Evolutionary conservation across 2,329 filamentous ascomycete genomes (phyloP).

Genomic region (Fulvia fulva): DNA sequence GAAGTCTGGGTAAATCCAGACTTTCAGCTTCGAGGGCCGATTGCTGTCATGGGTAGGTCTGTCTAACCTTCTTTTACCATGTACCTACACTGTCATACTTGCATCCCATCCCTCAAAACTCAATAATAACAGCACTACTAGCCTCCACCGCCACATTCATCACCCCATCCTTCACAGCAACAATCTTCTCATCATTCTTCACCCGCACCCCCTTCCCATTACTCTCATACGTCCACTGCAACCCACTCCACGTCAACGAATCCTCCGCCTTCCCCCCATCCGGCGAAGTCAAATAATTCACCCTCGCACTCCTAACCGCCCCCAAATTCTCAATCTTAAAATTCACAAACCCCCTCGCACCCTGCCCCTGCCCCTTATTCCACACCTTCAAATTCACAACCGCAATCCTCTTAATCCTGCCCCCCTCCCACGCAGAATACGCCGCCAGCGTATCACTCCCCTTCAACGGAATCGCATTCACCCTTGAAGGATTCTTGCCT

Average conservation of each 20-base stretch:
- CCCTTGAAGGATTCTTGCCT: not conserved
- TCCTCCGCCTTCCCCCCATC: constrained; percentile 1
- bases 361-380: not conserved
- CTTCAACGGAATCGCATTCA: not conserved
- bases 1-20: not conserved
- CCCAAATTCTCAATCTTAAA: constrained; percentile 1
- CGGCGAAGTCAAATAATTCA: constrained; percentile 6
- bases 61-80: not conserved
- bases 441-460: not conserved
- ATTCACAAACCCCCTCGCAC: not conserved
- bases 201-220: constrained; percentile 1
- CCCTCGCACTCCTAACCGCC: constrained; percentile 1
- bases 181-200: constrained; percentile 4
- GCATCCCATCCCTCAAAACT: not conserved
- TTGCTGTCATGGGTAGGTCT: not conserved
- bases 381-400: constrained; percentile 10
- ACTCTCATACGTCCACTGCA: constrained; percentile 9
- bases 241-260: constrained; percentile 5
- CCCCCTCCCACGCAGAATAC: constrained; percentile 5
- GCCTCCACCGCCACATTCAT: constrained; percentile 3
- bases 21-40: not conserved
- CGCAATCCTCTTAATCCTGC: constrained; percentile 4
- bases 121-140: constrained; percentile 3
- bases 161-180: constrained; percentile 4
- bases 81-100: not conserved